Conservation (phyloP, 2,329 filamentous ascomycete genomes). For the Knoxdaviesia capensis region DNA sequence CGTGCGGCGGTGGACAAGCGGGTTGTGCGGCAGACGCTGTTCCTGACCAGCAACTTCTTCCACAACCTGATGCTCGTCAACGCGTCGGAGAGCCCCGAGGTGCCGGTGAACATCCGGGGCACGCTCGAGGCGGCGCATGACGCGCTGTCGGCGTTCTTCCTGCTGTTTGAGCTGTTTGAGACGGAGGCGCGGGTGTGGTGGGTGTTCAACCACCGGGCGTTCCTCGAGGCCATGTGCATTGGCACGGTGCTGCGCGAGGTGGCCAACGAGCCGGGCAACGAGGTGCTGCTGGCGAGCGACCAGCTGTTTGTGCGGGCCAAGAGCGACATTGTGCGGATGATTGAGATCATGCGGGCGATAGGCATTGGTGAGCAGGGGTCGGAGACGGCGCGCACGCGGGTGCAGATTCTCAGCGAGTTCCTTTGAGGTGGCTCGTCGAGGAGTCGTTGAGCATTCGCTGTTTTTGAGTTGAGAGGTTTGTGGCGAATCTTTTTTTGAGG, state of each 20-base stretch:
- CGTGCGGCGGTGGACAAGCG: slow-evolving; percentile 41
- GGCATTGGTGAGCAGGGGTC: slow-evolving; percentile 32
- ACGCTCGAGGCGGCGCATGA: slow-evolving; percentile 59
- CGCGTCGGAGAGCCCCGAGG: slow-evolving; percentile 44
- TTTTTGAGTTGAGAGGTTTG: too few species aligned
- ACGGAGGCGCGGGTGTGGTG: slow-evolving; percentile 63
- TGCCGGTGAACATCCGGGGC: slow-evolving; percentile 44
- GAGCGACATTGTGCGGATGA: slow-evolving; percentile 37
- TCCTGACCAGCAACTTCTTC: slow-evolving; percentile 64
- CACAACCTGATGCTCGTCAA: slow-evolving; percentile 68
- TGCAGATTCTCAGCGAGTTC: slow-evolving; percentile 36
- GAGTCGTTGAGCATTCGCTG: too few species aligned
- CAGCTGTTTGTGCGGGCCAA: slow-evolving; percentile 39
- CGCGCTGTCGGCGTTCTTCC: slow-evolving; percentile 54
- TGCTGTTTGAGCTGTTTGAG: slow-evolving; percentile 46
- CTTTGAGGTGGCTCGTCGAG: slow-evolving; percentile 8
- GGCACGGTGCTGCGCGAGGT: slow-evolving; percentile 36
- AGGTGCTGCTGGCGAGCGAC: slow-evolving; percentile 27
- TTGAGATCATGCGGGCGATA: slow-evolving; percentile 41
- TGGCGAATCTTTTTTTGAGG: too few species aligned
- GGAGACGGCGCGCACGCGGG: slow-evolving; percentile 36
- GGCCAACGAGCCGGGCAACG: slow-evolving; percentile 21
- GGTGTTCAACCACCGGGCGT: slow-evolving; percentile 67
- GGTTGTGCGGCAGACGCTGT: slow-evolving; percentile 53
- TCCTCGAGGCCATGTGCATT: slow-evolving; percentile 55